Conservation (phyloP, 2,329 filamentous ascomycete species). For the Fusarium xyrophilum region DNA sequence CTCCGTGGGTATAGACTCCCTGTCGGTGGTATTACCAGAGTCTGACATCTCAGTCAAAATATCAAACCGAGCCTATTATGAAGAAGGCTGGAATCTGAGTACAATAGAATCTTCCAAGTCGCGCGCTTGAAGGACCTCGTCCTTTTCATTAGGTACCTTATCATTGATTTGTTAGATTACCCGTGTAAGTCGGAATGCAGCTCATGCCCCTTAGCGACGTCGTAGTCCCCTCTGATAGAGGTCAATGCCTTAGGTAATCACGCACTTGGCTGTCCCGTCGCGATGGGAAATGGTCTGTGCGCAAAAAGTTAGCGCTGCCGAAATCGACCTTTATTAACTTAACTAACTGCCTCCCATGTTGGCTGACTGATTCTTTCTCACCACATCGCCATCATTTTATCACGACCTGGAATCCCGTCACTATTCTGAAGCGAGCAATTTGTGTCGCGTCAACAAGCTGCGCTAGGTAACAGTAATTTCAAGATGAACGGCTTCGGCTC, state of each 20-base stretch:
- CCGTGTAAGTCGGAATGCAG: constrained; percentile 36
- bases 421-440: background rate
- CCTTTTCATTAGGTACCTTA: background rate
- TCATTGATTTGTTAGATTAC: constrained; percentile 21
- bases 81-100: background rate
- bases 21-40: constrained; percentile 28
- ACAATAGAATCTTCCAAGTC: background rate
- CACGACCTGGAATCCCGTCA: background rate
- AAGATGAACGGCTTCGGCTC: constrained; percentile 66
- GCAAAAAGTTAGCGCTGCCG: constrained; percentile 36
- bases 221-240: constrained; percentile 13
- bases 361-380: constrained; percentile 20
- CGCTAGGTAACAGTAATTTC: background rate
- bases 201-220: constrained; percentile 35
- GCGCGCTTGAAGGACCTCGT: background rate
- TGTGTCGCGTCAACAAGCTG: constrained; percentile 9
- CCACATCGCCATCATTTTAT: constrained; percentile 8
- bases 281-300: constrained; percentile 32
- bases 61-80: background rate
- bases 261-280: background rate
- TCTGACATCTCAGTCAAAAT: constrained; percentile 27
- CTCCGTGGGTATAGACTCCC: constrained; percentile 30
- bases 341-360: constrained; percentile 7
- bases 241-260: constrained; percentile 11
- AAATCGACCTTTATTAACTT: constrained; percentile 13